Percentiles rank a stretch among this genome's conserved stretches.
These are phyloP conservation scores for Wallacemonas collosoma DNA, from an alignment of 208 protist species.

Conservation along the genomic window DNA sequence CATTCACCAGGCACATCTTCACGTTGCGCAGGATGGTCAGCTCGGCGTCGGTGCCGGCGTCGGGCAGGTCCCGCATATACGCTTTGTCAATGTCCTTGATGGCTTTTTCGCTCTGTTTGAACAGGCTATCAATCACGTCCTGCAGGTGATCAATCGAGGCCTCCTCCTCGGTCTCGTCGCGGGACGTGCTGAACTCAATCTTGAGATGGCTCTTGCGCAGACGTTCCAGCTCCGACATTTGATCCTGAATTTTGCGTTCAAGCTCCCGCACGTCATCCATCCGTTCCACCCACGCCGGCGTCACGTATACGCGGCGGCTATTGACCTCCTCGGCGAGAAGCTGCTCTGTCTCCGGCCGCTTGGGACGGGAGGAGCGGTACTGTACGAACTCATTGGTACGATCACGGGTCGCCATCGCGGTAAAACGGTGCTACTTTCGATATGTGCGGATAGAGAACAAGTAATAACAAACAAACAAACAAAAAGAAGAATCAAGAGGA, in stretches of 20 bases:
- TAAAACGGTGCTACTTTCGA: not conserved
- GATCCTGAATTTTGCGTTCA: constrained; percentile 65
- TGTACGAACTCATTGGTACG: constrained; percentile 86
- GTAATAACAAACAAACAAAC: too few relatives aligned
- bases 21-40: constrained; percentile 91
- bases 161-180: constrained; percentile 83
- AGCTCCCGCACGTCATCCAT: constrained; percentile 81
- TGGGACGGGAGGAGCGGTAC: constrained; percentile 68
- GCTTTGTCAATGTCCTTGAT: constrained; percentile 74
- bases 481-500: too few relatives aligned
- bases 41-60: constrained; percentile 86
- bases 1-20: constrained; percentile 92
- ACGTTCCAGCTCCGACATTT: constrained; percentile 74
- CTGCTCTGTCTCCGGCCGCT: constrained; percentile 64
- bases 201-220: constrained; percentile 85
- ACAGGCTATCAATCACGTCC: constrained; percentile 83
- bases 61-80: constrained; percentile 77
- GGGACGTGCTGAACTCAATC: constrained; percentile 85
- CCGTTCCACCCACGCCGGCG: constrained; percentile 81
- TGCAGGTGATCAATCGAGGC: constrained; percentile 76
- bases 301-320: constrained; percentile 62
- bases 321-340: constrained; percentile 69
- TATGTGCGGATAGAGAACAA: constrained; percentile 6
- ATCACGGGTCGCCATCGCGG: constrained; percentile 84
- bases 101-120: constrained; percentile 81